These are phyloP conservation scores for Tricholoma sp. DNA, from an alignment of 768 basidiomycete species.

Conservation along the genomic window DNA sequence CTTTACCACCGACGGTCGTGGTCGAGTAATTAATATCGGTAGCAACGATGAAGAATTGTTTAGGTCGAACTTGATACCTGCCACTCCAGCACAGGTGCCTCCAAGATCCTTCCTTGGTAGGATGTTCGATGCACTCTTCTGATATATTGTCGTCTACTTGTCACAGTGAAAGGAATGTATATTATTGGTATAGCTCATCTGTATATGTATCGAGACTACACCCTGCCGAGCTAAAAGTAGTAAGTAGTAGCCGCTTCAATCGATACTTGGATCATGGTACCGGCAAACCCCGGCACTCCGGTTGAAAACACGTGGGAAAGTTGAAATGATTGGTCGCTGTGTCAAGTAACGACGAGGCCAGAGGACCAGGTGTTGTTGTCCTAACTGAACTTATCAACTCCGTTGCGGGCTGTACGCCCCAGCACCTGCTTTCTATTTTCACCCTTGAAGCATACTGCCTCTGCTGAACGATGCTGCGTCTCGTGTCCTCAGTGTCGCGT, in stretches of 20 bases:
- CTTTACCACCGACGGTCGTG: background rate
- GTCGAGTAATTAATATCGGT: background rate
- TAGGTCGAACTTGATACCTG: background rate
- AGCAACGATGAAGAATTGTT: background rate
- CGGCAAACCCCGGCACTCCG: background rate
- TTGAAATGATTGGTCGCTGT: slow-evolving; percentile 45
- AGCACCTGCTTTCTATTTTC: slow-evolving; percentile 19
- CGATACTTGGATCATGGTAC: background rate
- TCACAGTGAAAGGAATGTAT: background rate
- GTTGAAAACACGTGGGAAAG: slow-evolving; percentile 29
- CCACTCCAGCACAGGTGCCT: background rate
- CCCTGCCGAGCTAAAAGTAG: too few species aligned
- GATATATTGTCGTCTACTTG: background rate
- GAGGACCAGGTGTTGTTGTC: slow-evolving; percentile 2
- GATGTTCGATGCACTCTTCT: background rate
- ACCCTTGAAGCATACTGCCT: slow-evolving; percentile 12
- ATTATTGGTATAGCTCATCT: background rate
- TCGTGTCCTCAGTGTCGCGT: slow-evolving; percentile 56
- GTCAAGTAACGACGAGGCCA: slow-evolving; percentile 36
- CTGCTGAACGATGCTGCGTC: slow-evolving; percentile 52
- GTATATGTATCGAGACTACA: too few species aligned
- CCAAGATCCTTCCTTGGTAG: background rate
- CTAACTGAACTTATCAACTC: slow-evolving; percentile 23
- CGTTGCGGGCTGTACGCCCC: slow-evolving; percentile 29
- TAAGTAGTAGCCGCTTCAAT: too few species aligned